These are phyloP conservation scores for Starmera pachycereana DNA, from an alignment of 805 yeast genomes.

Conservation along the genomic window DNA sequence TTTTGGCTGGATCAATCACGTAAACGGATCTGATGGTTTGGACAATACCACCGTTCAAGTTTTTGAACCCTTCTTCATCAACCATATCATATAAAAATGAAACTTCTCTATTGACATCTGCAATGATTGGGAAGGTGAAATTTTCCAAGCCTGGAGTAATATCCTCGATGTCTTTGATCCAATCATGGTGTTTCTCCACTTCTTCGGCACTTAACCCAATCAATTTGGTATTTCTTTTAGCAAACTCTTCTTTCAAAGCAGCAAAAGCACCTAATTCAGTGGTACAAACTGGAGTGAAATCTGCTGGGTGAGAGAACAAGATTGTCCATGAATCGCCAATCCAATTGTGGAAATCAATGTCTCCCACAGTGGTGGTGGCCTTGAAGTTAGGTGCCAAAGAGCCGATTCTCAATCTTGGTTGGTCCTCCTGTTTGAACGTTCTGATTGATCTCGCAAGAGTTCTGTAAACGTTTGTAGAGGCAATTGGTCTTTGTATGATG, in stretches of 20 bases:
- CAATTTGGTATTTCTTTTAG: constrained; percentile 74
- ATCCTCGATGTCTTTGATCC: constrained; percentile 91
- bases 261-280: constrained; percentile 95
- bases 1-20: constrained; percentile 84
- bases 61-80: constrained; percentile 74
- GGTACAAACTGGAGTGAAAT: constrained; percentile 94
- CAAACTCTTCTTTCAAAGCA: constrained; percentile 78
- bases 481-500: too few species aligned
- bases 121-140: constrained; percentile 83
- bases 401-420: constrained; percentile 67
- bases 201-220: constrained; percentile 87
- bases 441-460: constrained; percentile 25
- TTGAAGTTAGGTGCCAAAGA: constrained; percentile 81
- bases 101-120: constrained; percentile 77
- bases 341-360: constrained; percentile 78
- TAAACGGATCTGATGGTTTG: constrained; percentile 89
- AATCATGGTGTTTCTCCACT: constrained; percentile 65
- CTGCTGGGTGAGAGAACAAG: constrained; percentile 90
- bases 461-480: not conserved
- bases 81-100: constrained; percentile 82
- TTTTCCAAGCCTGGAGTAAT: constrained; percentile 55
- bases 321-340: constrained; percentile 82
- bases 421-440: constrained; percentile 42
- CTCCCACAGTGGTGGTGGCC: constrained; percentile 76
- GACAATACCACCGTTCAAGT: constrained; percentile 61